Evolutionary conservation across 2,329 filamentous ascomycete genomes (phyloP), one percentile per base, ranked within the genome.

Genomic region (Trichoderma endophyticum): DNA sequence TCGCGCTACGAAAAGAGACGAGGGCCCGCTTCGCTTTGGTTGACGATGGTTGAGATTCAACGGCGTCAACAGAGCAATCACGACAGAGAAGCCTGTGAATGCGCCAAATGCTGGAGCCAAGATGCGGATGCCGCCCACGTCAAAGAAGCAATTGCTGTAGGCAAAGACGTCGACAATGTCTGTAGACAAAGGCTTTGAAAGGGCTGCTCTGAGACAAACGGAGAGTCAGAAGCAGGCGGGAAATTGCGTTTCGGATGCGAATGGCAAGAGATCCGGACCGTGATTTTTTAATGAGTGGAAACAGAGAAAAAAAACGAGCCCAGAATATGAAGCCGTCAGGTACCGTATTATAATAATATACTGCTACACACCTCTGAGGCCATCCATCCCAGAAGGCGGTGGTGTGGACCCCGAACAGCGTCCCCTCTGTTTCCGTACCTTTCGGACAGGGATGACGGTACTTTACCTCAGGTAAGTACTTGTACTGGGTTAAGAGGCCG

Each of bases 281-380:
- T 28, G 34, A 15, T 43, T 14, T 30, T 39, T 60, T 18, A 32
- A 32, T 26, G 54, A 51, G 36, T 43, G 36, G 54, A 43, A 51
- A 56, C 48, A 24, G 28, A 28, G 15, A 21, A 67, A 57, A 57
- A 60, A 32, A 69, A 48, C 54, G 30, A 62, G 51, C 24, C 43
- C 43, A 66, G 63, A 66, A 61, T 34, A 60, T 69, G 66, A 61
- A 61, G 56, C 56, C 26, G 66, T 60, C 56, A 69, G 66, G 66
- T 69, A 69, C 65, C 51, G 36, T 57, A 59, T 48, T 61, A 69
- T 69, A 61, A 59, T 68, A 68, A 51, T 32, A 69, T 69, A 34
- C 36, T 48, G 14, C 28, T 21, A 14, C 57, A 32, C 65, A 60
- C 26, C 66, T 60, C 36, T 32, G 26, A 56, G 36, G 28, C 36